These are phyloP conservation scores for Endothia cerciana DNA, from an alignment of 2,329 filamentous ascomycete species.

Conservation along the genomic window DNA sequence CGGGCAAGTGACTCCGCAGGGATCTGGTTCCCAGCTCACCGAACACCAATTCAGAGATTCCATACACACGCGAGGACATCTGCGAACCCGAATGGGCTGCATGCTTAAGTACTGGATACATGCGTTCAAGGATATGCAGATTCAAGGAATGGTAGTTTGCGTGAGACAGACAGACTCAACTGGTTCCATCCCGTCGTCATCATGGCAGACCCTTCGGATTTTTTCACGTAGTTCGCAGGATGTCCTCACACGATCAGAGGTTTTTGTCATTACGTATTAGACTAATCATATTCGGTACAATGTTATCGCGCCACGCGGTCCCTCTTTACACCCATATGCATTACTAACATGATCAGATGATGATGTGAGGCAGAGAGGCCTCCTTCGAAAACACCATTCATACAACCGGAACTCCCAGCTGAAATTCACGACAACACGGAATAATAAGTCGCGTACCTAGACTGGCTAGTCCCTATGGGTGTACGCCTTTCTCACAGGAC, in stretches of 20 bases:
- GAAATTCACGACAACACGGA: not conserved
- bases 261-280: slow-evolving; percentile 1
- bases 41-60: no score
- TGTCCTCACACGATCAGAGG: not conserved
- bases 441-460: not conserved
- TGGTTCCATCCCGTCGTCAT: not conserved
- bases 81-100: no score
- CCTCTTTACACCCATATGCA: not conserved
- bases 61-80: no score
- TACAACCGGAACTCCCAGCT: not conserved
- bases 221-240: not conserved
- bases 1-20: no score
- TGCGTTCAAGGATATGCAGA: no score
- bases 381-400: not conserved
- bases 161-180: not conserved
- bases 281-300: not conserved
- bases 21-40: no score
- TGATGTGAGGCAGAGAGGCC: not conserved
- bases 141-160: not conserved
- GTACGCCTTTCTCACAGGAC: not conserved
- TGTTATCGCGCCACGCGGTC: not conserved
- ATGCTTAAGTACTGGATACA: no score
- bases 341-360: not conserved
- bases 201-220: not conserved
- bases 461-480: no score